Percentiles rank a stretch among this genome's conserved stretches.
Evolutionary conservation across 345 rosid genomes (phyloP).

Genomic region (Pistacia vera): DNA sequence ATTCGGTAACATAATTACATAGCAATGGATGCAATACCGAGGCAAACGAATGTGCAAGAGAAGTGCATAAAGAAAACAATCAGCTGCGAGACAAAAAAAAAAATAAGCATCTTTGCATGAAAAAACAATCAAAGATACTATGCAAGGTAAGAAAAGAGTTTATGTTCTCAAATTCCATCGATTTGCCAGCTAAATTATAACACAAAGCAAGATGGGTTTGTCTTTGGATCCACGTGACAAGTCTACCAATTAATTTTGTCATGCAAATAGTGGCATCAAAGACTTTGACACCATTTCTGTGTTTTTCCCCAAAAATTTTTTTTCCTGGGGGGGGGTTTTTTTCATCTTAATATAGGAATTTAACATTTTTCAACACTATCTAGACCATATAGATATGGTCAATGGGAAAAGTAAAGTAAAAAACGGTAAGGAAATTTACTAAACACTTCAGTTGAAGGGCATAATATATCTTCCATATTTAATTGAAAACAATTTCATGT

Average conservation of each 20-base stretch:
- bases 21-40: too few species aligned
- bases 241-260: too few species aligned
- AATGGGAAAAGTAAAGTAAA: background rate
- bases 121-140: background rate
- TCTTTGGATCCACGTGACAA: background rate
- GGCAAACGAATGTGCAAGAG: too few species aligned
- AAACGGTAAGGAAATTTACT: background rate
- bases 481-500: too few species aligned
- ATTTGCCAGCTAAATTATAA: background rate
- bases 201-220: background rate
- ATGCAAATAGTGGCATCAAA: too few species aligned
- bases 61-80: too few species aligned
- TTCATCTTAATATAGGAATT: background rate
- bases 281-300: too few species aligned
- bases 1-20: too few species aligned
- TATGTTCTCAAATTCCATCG: too few species aligned
- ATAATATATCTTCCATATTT: conserved; percentile 1
- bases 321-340: too few species aligned
- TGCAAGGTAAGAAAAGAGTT: background rate
- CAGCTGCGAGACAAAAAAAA: too few species aligned
- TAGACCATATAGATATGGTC: background rate
- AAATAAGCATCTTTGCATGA: background rate
- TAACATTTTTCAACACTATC: background rate
- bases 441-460: background rate
- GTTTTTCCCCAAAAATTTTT: too few species aligned